Evolutionary conservation across 345 rosid genomes (phyloP).

Genomic region (Salix suchowensis): DNA sequence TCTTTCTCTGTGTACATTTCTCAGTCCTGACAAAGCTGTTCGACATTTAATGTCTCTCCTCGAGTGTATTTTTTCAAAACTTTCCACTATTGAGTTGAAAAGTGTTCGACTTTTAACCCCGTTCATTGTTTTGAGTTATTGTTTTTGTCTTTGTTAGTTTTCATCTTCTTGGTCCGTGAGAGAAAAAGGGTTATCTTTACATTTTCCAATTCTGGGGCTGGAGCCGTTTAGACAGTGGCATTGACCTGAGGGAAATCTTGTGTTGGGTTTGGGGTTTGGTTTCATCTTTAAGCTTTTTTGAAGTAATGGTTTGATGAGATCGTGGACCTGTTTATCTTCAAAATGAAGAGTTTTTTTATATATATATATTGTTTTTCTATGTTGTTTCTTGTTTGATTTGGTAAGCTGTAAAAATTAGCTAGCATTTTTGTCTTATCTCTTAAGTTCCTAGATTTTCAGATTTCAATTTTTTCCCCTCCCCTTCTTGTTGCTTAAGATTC

Average conservation of each 20-base stretch:
- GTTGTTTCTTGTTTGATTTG: conserved; percentile 36
- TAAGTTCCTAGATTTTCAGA: conserved; percentile 16
- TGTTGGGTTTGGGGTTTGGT: conserved; percentile 5
- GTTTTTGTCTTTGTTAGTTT: background rate
- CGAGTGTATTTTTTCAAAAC: background rate
- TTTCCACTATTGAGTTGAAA: background rate
- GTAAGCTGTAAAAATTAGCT: conserved; percentile 46
- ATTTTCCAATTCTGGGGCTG: conserved; percentile 10
- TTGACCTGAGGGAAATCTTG: conserved; percentile 22
- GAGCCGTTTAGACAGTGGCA: conserved; percentile 6
- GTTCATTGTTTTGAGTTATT: conserved; percentile 22
- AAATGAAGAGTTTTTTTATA: conserved; percentile 30
- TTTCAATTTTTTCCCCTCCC: conserved; percentile 18
- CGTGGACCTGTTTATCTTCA: conserved; percentile 48
- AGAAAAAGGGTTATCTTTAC: background rate
- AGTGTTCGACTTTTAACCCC: conserved; percentile 14
- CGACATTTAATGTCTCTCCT: conserved; percentile 8
- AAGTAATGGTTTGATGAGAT: conserved; percentile 47
- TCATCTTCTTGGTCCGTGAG: background rate
- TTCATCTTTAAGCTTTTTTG: conserved; percentile 33
- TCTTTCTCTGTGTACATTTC: conserved; percentile 9
- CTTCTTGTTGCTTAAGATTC: conserved; percentile 8
- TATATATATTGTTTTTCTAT: background rate
- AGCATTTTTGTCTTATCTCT: conserved; percentile 39
- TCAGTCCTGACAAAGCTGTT: conserved; percentile 14